Conservation (phyloP, 169 alveolate genomes). For the Eimeria brunetti region DNA sequence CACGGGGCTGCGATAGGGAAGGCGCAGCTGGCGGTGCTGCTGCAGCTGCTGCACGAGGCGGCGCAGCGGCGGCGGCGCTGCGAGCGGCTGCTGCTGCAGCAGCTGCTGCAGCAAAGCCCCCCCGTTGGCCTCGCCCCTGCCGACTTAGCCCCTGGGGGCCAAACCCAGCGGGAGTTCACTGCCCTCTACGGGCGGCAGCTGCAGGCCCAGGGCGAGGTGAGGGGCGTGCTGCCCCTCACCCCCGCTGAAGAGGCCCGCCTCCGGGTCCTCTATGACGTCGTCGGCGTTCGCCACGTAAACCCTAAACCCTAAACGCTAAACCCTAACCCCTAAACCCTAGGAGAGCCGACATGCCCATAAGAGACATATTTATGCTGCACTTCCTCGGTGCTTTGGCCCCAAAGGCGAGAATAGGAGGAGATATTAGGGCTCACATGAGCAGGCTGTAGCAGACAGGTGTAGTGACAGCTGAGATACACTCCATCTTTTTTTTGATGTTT, state of each 20-base stretch:
- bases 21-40: slow-evolving; percentile 86
- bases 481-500: neutral
- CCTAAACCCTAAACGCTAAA: neutral
- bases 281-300: slow-evolving; percentile 88
- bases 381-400: too few relatives aligned
- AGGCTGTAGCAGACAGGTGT: neutral
- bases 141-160: slow-evolving; percentile 82
- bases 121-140: slow-evolving; percentile 88
- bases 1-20: slow-evolving; percentile 87
- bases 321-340: neutral
- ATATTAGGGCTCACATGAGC: neutral
- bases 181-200: slow-evolving; percentile 86
- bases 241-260: slow-evolving; percentile 83
- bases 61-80: slow-evolving; percentile 84
- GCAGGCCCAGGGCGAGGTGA: slow-evolving; percentile 37
- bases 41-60: slow-evolving; percentile 87
- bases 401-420: neutral
- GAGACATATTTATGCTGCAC: neutral
- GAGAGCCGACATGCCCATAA: neutral
- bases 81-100: slow-evolving; percentile 85
- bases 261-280: slow-evolving; percentile 87
- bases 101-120: too few relatives aligned
- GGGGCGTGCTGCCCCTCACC: slow-evolving; percentile 63
- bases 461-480: neutral
- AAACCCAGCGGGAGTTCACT: slow-evolving; percentile 87